Conservation (phyloP, 805 yeast species). For the Candida piceae region DNA sequence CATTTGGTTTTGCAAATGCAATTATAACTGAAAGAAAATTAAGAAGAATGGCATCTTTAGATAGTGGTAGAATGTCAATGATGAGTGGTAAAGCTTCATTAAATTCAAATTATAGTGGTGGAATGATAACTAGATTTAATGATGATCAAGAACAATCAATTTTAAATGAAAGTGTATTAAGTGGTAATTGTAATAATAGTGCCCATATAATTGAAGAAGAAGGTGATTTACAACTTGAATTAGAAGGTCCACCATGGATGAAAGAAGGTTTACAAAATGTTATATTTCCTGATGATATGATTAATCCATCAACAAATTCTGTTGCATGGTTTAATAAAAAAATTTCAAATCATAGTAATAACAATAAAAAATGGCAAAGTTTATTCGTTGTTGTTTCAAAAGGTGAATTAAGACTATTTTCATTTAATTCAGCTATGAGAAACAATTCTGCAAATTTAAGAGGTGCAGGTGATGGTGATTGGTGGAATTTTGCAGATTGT, state of each 20-base stretch:
- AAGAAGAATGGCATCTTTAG: constrained; percentile 15
- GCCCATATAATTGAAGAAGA: constrained; percentile 36
- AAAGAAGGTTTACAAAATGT: constrained; percentile 62
- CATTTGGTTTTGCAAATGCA: constrained; percentile 26
- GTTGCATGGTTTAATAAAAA: background rate
- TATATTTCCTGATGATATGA: constrained; percentile 19
- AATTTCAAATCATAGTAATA: background rate
- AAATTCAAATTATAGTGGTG: constrained; percentile 7
- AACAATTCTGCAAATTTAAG: constrained; percentile 6
- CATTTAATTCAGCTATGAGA: constrained; percentile 33
- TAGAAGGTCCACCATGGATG: constrained; percentile 72
- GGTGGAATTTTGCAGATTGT: constrained; percentile 60
- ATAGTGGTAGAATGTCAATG: constrained; percentile 15
- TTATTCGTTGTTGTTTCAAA: constrained; percentile 63
- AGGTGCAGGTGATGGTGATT: constrained; percentile 49
- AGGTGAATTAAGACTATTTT: constrained; percentile 57
- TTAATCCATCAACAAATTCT: background rate
- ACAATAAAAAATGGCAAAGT: constrained; percentile 36
- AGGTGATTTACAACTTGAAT: constrained; percentile 56
- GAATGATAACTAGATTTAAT: constrained; percentile 8
- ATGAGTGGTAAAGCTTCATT: constrained; percentile 3
- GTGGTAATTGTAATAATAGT: too few species aligned
- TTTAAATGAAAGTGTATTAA: constrained; percentile 2
- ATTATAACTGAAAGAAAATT: constrained; percentile 20
- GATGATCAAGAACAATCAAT: constrained; percentile 10